A percentile compares a stretch with the other conserved stretches of the same genome.
Conservation (phyloP, 371 early-diverging fungal genomes). For the Lichtheimia ramosa region DNA sequence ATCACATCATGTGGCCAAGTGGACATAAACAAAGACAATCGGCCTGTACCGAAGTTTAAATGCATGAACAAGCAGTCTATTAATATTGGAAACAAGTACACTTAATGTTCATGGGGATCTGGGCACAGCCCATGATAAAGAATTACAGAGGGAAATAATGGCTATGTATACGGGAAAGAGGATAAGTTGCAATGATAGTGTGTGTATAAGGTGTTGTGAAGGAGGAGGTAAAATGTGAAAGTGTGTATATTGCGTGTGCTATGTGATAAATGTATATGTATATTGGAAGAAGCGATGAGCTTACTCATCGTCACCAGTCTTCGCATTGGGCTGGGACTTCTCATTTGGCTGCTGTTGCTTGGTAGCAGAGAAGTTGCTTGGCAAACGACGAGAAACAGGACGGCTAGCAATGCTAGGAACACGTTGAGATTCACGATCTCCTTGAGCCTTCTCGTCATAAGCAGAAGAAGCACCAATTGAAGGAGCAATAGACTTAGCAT, state of each 20-base stretch:
- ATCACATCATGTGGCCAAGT: no score
- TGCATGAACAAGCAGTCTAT: slow-evolving; percentile 1
- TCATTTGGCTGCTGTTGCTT: slow-evolving; percentile 10
- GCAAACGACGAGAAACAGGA: slow-evolving; percentile 43
- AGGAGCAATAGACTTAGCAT: slow-evolving; percentile 33
- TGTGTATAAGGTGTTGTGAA: no score
- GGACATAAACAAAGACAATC: no score
- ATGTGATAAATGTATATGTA: slow-evolving; percentile 3
- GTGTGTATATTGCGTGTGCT: neutral
- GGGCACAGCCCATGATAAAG: slow-evolving; percentile 5
- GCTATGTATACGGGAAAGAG: neutral
- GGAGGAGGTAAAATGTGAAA: no score
- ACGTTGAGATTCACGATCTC: slow-evolving; percentile 32
- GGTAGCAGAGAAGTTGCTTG: slow-evolving; percentile 37
- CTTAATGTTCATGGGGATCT: neutral
- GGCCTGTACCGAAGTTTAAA: no score
- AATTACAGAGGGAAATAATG: slow-evolving; percentile 1
- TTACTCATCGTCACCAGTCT: neutral
- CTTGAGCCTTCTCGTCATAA: slow-evolving; percentile 37
- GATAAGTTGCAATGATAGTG: no score
- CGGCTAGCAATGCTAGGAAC: slow-evolving; percentile 35
- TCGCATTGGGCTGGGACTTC: no score
- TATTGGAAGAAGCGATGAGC: neutral
- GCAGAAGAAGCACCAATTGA: slow-evolving; percentile 23
- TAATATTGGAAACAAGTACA: neutral